phyloP scores from a whole-genome alignment of 2,329 filamentous ascomycete species.

The Botrytis tulipae region DNA sequence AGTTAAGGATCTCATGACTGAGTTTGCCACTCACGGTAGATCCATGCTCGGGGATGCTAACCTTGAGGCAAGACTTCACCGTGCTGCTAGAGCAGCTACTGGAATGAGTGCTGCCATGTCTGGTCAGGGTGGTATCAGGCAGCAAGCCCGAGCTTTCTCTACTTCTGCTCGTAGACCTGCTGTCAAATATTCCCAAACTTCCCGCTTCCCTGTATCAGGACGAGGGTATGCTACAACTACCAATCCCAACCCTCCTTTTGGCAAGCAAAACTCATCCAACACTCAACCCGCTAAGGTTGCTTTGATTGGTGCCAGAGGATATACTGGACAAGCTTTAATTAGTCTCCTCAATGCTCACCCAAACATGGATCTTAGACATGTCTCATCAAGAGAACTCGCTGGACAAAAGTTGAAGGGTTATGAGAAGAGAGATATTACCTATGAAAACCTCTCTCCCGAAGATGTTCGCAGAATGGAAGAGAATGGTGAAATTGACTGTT shows the following conservation, averaged over 20 bases:
- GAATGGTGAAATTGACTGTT: constrained; percentile 84
- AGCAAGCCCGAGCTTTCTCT: constrained; percentile 68
- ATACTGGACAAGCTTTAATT: constrained; percentile 89
- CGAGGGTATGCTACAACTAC: constrained; percentile 62
- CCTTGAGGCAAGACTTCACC: constrained; percentile 79
- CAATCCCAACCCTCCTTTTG: constrained; percentile 87
- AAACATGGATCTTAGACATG: constrained; percentile 83
- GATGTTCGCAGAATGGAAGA: constrained; percentile 84
- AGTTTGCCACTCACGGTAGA: constrained; percentile 79
- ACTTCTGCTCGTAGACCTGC: constrained; percentile 50
- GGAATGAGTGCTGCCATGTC: constrained; percentile 50
- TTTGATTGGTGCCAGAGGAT: constrained; percentile 87
- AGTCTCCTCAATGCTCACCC: constrained; percentile 84
- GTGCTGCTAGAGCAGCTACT: constrained; percentile 69
- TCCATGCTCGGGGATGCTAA: constrained; percentile 89
- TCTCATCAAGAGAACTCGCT: constrained; percentile 88
- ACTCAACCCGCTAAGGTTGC: constrained; percentile 75
- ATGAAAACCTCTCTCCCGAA: constrained; percentile 85
- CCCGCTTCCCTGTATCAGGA: constrained; percentile 29
- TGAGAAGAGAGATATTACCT: constrained; percentile 84
- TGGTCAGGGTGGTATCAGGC: constrained; percentile 46
- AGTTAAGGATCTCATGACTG: constrained; percentile 77
- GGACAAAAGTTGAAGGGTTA: constrained; percentile 89
- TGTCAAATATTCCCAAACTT: constrained; percentile 27
- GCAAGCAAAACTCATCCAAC: constrained; percentile 84